phyloP scores from a whole-genome alignment of 2,329 filamentous ascomycete genomes.

The Aspergillus novoparasiticus region DNA sequence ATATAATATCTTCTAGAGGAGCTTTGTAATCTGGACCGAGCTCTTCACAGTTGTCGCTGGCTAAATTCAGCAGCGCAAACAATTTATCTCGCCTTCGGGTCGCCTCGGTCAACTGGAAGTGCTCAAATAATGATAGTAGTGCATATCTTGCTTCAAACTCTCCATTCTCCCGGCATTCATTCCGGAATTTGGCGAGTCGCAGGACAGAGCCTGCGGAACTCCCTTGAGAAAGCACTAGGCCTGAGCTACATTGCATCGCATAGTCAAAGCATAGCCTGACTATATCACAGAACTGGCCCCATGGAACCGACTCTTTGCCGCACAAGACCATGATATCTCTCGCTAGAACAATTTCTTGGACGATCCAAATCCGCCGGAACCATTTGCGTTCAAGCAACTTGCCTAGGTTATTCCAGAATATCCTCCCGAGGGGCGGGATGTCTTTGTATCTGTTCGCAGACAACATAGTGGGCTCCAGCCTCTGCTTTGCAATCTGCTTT shows the following conservation, averaged over 20 bases:
- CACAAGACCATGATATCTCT: neutral
- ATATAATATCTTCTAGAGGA: neutral
- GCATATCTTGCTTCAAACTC: neutral
- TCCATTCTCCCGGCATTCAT: neutral
- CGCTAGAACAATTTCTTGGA: neutral
- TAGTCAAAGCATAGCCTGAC: neutral
- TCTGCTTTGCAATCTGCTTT: neutral
- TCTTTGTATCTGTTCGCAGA: neutral
- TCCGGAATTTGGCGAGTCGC: neutral
- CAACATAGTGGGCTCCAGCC: neutral
- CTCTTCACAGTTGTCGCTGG: neutral
- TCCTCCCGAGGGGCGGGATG: neutral
- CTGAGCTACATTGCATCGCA: neutral
- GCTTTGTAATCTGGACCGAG: neutral
- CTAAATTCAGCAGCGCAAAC: neutral
- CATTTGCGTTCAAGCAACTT: neutral
- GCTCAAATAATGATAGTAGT: neutral
- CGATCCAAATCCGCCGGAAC: neutral
- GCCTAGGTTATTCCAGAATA: neutral
- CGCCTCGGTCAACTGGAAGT: neutral
- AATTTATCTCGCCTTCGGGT: neutral
- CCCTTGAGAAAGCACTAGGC: no score
- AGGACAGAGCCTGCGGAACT: neutral
- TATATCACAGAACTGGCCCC: neutral
- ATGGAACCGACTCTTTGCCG: neutral